Percentiles rank a stretch among this genome's conserved stretches.
phyloP scores from a whole-genome alignment of 2,329 filamentous ascomycete species.

The Aspergillus chevalieri region DNA sequence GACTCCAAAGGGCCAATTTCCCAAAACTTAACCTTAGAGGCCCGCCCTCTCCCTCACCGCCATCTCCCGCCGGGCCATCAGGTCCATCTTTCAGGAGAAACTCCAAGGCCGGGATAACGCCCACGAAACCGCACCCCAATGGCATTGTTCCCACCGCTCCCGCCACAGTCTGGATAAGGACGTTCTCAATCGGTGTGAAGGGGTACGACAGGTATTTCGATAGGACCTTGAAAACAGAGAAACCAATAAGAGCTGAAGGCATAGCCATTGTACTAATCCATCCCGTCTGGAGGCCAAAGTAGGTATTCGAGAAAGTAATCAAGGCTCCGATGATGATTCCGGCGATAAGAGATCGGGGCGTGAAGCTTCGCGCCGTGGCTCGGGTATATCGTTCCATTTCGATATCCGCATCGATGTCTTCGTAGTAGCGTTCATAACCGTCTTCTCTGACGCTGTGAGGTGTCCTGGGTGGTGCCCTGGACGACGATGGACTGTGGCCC shows the following conservation, averaged over 20 bases:
- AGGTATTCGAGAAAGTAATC: constrained; percentile 96
- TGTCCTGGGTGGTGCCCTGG: constrained; percentile 1
- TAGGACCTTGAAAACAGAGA: constrained; percentile 82
- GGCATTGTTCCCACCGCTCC: constrained; percentile 97
- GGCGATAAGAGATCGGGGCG: constrained; percentile 68
- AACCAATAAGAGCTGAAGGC: constrained; percentile 89
- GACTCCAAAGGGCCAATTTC: constrained; percentile 80
- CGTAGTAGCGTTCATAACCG: not conserved
- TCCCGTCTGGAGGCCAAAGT: constrained; percentile 91
- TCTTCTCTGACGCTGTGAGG: not conserved
- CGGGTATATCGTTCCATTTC: constrained; percentile 5
- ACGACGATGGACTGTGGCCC: constrained; percentile 2
- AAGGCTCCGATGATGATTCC: constrained; percentile 80
- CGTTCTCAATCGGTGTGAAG: constrained; percentile 93
- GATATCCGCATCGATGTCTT: not conserved
- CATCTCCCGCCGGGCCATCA: constrained; percentile 69
- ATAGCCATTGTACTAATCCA: constrained; percentile 90
- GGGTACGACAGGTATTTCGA: constrained; percentile 67
- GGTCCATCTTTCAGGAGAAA: constrained; percentile 74
- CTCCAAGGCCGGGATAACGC: constrained; percentile 87
- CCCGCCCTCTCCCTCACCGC: constrained; percentile 65
- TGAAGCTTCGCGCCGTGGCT: constrained; percentile 61
- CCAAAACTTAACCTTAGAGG: constrained; percentile 65
- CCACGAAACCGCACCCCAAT: constrained; percentile 88
- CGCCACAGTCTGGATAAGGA: constrained; percentile 91